phyloP scores from a whole-genome alignment of 495 filamentous ascomycete species.

The Chaetomidium leptoderma region DNA sequence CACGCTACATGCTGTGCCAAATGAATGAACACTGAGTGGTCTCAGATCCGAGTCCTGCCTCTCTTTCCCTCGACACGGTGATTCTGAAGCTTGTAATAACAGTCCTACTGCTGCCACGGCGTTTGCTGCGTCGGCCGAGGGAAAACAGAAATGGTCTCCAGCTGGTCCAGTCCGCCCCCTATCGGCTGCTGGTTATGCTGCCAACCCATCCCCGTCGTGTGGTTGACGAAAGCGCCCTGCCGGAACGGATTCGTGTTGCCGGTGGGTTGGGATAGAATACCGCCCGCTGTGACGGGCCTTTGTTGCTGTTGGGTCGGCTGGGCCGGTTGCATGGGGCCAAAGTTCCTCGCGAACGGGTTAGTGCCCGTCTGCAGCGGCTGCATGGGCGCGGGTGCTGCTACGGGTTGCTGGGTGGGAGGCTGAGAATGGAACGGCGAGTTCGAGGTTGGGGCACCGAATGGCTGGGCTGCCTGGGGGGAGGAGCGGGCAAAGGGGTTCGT shows the following conservation, averaged over 20 bases:
- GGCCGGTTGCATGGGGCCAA: constrained; percentile 36
- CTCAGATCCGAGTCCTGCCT: background rate
- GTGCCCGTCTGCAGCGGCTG: constrained; percentile 63
- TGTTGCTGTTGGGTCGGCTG: constrained; percentile 30
- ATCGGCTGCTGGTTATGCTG: constrained; percentile 73
- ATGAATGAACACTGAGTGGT: constrained; percentile 12
- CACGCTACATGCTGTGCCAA: constrained; percentile 28
- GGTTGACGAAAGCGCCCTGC: constrained; percentile 80
- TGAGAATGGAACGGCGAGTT: constrained; percentile 49
- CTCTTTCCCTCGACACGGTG: background rate
- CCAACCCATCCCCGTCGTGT: constrained; percentile 82
- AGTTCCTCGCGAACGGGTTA: constrained; percentile 62
- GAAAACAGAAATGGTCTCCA: constrained; percentile 80
- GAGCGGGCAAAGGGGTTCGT: constrained; percentile 82
- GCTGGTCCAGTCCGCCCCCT: constrained; percentile 77
- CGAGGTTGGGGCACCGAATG: constrained; percentile 45
- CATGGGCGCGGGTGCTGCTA: constrained; percentile 35
- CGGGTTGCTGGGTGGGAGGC: constrained; percentile 44
- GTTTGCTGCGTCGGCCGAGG: constrained; percentile 64
- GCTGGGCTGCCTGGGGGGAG: constrained; percentile 45
- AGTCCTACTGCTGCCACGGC: constrained; percentile 47
- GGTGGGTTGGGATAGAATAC: constrained; percentile 60
- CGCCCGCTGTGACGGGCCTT: constrained; percentile 45
- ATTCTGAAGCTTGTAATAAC: too few species aligned
- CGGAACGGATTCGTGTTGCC: constrained; percentile 95